Evolutionary conservation across 805 yeast species (phyloP), one percentile per base, ranked within the genome.

Genomic region (Ogataea ganodermae): DNA sequence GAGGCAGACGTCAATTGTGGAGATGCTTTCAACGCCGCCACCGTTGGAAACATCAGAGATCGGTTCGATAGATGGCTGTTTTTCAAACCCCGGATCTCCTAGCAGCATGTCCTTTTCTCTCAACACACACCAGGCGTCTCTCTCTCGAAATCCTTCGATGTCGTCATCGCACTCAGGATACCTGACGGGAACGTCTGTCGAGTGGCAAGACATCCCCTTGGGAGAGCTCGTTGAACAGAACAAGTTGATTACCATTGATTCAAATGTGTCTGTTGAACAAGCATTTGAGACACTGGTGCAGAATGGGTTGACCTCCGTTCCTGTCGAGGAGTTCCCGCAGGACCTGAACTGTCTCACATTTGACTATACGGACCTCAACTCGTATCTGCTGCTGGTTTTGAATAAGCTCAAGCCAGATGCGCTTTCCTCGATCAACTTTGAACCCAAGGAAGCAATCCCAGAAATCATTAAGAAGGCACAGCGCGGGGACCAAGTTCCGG

Each of bases 281-380:
- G 97, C 98, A 2, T 94, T 88, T 70, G 89, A 90, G 59, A 82
- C 84, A 3, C 74, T 92, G 60, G 76, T 79, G 24, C 70, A 75
- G 26, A 77, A 91, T 65, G 83, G 85, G 53, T 76, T 94, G 60
- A 92, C 97, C 2, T 85, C 95, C 13, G 71, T 94, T 46, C 98
- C 99, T 0, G 94, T 92, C 14, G 79, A 76, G 52, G 72, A 75
- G 40, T 71, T 59, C 48, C 71, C 74, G 1, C 72, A 75, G 43
- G 88, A 82, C 56, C 70, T 83, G 55, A 78, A 84, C 55, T 89
- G 94, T 60, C 75, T 86, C 50, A 86, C 96, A 1, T 92, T 92
- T 66, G 99, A 94, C 67, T 94, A 89, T 68, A 79, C 92, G 23
- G 97, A 92, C 68, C 75, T 92, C 66, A 90, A 89, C 60, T 84